These are phyloP conservation scores for Mycena metata DNA, from an alignment of 768 basidiomycete genomes.

Conservation along the genomic window DNA sequence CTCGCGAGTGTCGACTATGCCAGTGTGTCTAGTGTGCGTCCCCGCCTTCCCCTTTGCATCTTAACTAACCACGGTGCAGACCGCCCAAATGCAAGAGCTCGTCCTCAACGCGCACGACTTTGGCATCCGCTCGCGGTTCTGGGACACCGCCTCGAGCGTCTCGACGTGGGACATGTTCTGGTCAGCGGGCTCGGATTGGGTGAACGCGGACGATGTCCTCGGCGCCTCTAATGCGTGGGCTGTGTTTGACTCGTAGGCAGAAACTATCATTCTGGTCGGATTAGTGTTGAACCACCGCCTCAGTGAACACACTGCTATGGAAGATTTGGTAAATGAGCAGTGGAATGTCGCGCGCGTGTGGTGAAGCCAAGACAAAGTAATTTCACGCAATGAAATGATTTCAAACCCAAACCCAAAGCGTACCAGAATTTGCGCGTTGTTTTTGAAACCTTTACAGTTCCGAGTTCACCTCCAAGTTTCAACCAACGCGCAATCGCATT, in stretches of 20 bases:
- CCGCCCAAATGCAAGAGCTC: slow-evolving; percentile 41
- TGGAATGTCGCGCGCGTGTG: no score
- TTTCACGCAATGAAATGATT: no score
- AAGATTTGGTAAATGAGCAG: no score
- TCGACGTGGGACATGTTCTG: slow-evolving; percentile 40
- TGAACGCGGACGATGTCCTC: slow-evolving; percentile 45
- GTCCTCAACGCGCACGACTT: slow-evolving; percentile 39
- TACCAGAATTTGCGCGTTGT: no score
- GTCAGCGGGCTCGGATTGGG: slow-evolving; percentile 43
- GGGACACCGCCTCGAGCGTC: slow-evolving; percentile 41
- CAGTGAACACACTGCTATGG: no score
- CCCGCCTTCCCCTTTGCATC: background rate
- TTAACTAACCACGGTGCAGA: slow-evolving; percentile 12
- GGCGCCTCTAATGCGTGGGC: slow-evolving; percentile 38
- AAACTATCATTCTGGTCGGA: no score
- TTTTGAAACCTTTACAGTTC: no score
- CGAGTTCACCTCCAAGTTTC: no score
- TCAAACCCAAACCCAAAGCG: no score
- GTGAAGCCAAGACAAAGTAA: no score
- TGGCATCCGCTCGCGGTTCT: slow-evolving; percentile 42
- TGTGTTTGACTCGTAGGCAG: slow-evolving; percentile 14
- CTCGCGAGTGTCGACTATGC: slow-evolving; percentile 42
- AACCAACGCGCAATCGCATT: no score
- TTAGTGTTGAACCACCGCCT: no score
- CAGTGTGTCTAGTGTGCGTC: slow-evolving; percentile 36